Evolutionary conservation across 768 basidiomycete species (phyloP).

Genomic region (Auricularia sp.): DNA sequence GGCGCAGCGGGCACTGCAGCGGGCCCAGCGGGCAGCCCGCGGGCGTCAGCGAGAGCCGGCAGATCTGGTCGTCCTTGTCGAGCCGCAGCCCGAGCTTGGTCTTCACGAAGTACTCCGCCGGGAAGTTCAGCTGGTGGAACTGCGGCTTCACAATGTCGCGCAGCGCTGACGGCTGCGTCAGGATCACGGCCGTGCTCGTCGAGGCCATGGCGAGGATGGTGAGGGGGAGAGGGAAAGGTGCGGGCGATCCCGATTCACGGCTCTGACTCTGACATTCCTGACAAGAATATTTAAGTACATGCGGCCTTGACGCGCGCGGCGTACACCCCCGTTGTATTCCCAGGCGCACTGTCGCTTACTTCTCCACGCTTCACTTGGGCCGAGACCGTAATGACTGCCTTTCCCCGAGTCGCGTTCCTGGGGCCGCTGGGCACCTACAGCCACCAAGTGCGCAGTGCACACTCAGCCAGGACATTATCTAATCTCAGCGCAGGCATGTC

Average conservation of each 20-base stretch:
- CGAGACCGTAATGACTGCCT: background rate
- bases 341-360: background rate
- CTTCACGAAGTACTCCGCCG: slow-evolving; percentile 74
- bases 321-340: background rate
- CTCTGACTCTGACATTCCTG: too few relatives aligned
- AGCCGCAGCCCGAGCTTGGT: slow-evolving; percentile 75
- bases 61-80: slow-evolving; percentile 96
- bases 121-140: slow-evolving; percentile 89
- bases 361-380: background rate
- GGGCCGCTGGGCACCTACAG: slow-evolving; percentile 67
- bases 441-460: slow-evolving; percentile 37
- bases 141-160: slow-evolving; percentile 73
- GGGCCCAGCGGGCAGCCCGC: slow-evolving; percentile 86
- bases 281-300: too few relatives aligned
- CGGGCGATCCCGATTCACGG: background rate
- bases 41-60: slow-evolving; percentile 69
- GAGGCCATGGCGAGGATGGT: background rate
- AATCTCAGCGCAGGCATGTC: background rate
- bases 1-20: slow-evolving; percentile 84
- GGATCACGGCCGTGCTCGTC: background rate
- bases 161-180: slow-evolving; percentile 18
- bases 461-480: background rate
- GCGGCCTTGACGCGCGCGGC: background rate
- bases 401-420: slow-evolving; percentile 38
- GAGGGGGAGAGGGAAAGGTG: background rate